phyloP scores from a whole-genome alignment of 2,329 filamentous ascomycete genomes.

The Albifimbria verrucaria region DNA sequence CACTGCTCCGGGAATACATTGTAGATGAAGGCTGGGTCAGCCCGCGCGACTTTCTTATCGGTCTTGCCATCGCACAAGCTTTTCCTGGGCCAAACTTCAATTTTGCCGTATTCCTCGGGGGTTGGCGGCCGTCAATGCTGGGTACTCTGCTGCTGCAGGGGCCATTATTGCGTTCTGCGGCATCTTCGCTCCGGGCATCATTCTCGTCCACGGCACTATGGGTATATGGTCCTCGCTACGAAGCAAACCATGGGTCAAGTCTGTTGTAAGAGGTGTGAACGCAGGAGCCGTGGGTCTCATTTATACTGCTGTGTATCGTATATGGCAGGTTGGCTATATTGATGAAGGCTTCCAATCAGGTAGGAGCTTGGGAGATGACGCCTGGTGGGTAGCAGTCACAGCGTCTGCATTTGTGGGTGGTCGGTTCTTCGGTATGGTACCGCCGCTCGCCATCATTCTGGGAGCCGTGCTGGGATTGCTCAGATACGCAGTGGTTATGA shows the following conservation, averaged over 20 bases:
- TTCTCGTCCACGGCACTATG: conserved; percentile 47
- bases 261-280: conserved; percentile 53
- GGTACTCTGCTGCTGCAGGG: conserved; percentile 37
- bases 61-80: conserved; percentile 67
- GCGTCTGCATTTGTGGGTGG: conserved; percentile 34
- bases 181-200: conserved; percentile 50
- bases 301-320: conserved; percentile 60
- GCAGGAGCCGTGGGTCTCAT: conserved; percentile 59
- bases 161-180: conserved; percentile 49
- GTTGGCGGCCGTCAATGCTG: conserved; percentile 39
- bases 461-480: conserved; percentile 27
- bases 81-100: conserved; percentile 53
- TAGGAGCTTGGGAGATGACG: conserved; percentile 52
- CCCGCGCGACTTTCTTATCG: conserved; percentile 68
- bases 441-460: conserved; percentile 26
- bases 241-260: conserved; percentile 41
- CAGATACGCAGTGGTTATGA: conserved; percentile 17
- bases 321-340: conserved; percentile 61
- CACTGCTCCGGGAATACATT: conserved; percentile 58
- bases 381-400: conserved; percentile 62
- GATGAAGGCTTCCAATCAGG: conserved; percentile 45
- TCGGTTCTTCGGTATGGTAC: conserved; percentile 22
- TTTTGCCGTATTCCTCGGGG: conserved; percentile 57
- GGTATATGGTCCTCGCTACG: conserved; percentile 53
- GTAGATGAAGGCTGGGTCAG: conserved; percentile 69